A percentile compares a stretch with the other conserved stretches of the same genome.
Conservation (phyloP, 2,329 filamentous ascomycete species). For the Colletotrichum sp. region DNA sequence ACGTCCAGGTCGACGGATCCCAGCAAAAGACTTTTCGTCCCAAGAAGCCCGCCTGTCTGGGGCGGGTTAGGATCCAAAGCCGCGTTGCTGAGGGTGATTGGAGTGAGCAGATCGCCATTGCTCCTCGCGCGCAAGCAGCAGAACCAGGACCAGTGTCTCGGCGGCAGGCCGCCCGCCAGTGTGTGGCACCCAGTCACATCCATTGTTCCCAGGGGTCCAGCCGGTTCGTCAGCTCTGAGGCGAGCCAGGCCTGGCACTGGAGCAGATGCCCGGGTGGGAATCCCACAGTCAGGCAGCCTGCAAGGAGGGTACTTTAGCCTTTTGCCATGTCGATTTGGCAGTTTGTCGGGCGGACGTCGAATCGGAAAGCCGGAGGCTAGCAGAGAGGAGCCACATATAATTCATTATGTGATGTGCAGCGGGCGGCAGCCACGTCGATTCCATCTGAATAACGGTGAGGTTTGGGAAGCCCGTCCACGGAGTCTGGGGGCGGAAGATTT, state of each 20-base stretch:
- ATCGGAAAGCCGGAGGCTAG: slow-evolving; percentile 3
- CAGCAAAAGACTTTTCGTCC: slow-evolving; percentile 6
- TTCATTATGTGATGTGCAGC: background rate
- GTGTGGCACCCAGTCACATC: background rate
- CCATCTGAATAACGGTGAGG: slow-evolving; percentile 19
- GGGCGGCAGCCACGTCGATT: slow-evolving; percentile 4
- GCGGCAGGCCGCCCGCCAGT: background rate
- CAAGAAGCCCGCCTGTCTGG: slow-evolving; percentile 5
- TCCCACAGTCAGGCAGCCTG: background rate
- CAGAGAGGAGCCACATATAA: background rate
- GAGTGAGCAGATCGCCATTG: slow-evolving; percentile 2
- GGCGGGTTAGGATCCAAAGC: background rate
- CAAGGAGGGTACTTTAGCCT: background rate
- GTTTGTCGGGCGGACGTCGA: background rate
- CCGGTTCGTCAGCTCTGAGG: background rate
- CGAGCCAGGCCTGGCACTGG: background rate
- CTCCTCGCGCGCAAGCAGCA: background rate
- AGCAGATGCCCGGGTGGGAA: background rate
- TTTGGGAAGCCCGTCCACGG: background rate
- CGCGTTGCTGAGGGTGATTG: background rate
- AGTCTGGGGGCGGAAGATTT: background rate
- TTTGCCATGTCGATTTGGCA: slow-evolving; percentile 1
- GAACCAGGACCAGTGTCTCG: background rate
- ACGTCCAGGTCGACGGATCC: background rate
- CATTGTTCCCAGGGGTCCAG: background rate